Conservation (phyloP, 768 basidiomycete species). For the Mycena indigotica region DNA sequence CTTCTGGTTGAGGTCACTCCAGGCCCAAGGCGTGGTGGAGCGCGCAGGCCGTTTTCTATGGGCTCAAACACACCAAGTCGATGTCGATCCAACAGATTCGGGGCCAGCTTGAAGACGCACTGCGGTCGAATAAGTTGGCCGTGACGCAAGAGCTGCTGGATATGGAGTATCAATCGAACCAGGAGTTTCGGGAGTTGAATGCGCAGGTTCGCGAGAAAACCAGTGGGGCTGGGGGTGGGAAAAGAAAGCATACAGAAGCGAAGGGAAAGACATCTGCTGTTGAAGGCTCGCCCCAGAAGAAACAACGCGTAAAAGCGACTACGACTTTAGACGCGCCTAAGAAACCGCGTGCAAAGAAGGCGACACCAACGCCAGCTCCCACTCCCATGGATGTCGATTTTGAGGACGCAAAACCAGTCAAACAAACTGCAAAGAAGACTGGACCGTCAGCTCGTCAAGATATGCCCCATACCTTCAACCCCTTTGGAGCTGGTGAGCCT, state of each 20-base stretch:
- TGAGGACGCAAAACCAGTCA: too few relatives aligned
- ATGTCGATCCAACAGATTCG: conserved; percentile 17
- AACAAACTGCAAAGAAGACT: too few relatives aligned
- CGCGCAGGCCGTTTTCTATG: conserved; percentile 20
- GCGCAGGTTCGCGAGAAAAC: conserved; percentile 23
- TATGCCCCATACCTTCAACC: too few relatives aligned
- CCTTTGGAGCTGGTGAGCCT: too few relatives aligned
- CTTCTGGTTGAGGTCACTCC: not conserved
- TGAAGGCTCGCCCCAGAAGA: conserved; percentile 11
- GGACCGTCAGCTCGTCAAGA: too few relatives aligned
- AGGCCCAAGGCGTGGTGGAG: conserved; percentile 22
- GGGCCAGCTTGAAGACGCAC: conserved; percentile 18
- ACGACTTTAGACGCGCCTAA: not conserved
- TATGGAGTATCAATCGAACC: conserved; percentile 17
- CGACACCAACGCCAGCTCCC: not conserved
- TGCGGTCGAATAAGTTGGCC: conserved; percentile 18
- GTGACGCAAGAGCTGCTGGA: conserved; percentile 21
- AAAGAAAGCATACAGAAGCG: not conserved
- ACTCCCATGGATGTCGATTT: not conserved
- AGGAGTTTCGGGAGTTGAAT: conserved; percentile 22
- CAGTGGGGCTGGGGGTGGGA: conserved; percentile 8
- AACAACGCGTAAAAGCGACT: conserved; percentile 8
- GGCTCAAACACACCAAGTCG: conserved; percentile 17
- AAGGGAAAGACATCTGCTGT: conserved; percentile 12
- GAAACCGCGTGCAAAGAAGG: conserved; percentile 12